A percentile compares a stretch with the other conserved stretches of the same genome.
phyloP scores from a whole-genome alignment of 139 green algal genomes.

The Pleodorina starrii region DNA sequence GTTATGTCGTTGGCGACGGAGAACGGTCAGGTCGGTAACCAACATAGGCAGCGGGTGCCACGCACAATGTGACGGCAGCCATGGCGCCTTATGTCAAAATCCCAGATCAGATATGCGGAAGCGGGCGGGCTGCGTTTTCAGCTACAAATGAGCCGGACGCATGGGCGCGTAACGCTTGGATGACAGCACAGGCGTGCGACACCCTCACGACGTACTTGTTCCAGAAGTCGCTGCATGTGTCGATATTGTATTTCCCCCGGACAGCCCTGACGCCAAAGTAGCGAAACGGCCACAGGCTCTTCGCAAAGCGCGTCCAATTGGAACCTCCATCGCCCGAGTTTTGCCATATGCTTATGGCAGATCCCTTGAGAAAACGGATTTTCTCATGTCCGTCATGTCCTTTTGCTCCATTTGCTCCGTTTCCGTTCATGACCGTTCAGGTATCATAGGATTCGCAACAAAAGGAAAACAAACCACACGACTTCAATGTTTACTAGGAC shows the following conservation, averaged over 20 bases:
- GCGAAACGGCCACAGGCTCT: slow-evolving; percentile 60
- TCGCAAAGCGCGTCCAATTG: slow-evolving; percentile 73
- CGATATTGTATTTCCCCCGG: slow-evolving; percentile 61
- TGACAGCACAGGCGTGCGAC: too few species aligned
- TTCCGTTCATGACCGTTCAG: slow-evolving; percentile 13
- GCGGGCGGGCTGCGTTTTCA: too few species aligned
- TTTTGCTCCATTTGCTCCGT: not conserved
- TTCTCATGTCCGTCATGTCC: not conserved
- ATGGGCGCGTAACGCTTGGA: too few species aligned
- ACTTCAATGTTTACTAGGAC: not conserved
- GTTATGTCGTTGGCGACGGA: too few species aligned
- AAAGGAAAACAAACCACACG: not conserved
- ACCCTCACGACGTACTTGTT: slow-evolving; percentile 63
- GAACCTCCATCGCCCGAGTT: slow-evolving; percentile 66
- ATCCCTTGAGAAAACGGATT: slow-evolving; percentile 31
- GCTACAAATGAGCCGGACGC: too few species aligned
- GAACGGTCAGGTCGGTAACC: too few species aligned
- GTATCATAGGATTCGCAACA: not conserved
- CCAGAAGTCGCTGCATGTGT: slow-evolving; percentile 80
- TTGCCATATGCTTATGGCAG: slow-evolving; percentile 57
- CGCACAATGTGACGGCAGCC: too few species aligned
- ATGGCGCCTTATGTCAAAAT: too few species aligned
- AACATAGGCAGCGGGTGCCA: too few species aligned
- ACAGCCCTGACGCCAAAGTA: slow-evolving; percentile 53
- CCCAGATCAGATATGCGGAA: too few species aligned